These are phyloP conservation scores for Botryosphaeria dothidea DNA, from an alignment of 2,329 filamentous ascomycete species.

Conservation along the genomic window DNA sequence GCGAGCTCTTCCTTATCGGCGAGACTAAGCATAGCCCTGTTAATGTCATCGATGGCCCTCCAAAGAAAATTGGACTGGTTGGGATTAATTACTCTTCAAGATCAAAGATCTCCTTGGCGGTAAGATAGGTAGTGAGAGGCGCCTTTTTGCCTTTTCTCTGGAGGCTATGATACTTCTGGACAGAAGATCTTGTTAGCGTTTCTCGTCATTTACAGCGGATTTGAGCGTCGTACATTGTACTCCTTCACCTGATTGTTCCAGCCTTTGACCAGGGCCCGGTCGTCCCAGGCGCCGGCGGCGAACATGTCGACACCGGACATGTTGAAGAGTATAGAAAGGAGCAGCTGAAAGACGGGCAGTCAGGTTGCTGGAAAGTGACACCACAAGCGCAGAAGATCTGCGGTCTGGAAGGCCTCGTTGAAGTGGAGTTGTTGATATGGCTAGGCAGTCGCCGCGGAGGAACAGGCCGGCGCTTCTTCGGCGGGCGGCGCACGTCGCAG, in stretches of 20 bases:
- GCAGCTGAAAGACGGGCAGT: background rate
- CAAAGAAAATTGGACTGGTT: background rate
- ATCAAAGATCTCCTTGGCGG: background rate
- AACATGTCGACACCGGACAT: constrained; percentile 14
- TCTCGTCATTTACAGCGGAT: background rate
- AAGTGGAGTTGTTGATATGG: no score
- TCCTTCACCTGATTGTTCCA: constrained; percentile 39
- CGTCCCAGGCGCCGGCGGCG: constrained; percentile 35
- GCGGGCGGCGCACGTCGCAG: constrained; percentile 13
- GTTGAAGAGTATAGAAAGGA: background rate
- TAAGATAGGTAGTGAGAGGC: background rate
- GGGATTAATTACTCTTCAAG: background rate
- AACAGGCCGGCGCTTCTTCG: constrained; percentile 13
- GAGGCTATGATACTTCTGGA: constrained; percentile 41
- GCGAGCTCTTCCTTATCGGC: constrained; percentile 30
- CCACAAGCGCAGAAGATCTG: background rate
- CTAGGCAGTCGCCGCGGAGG: background rate
- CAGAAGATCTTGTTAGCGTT: background rate
- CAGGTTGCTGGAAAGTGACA: background rate
- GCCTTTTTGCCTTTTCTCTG: constrained; percentile 32
- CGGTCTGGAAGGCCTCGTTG: no score
- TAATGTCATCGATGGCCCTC: background rate
- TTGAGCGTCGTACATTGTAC: constrained; percentile 33
- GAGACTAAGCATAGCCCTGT: constrained; percentile 25
- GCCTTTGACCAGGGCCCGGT: constrained; percentile 35